Evolutionary conservation across 139 green algal species (phyloP), one percentile per base, ranked within the genome.

Genomic region (Chlorella ohadii): DNA sequence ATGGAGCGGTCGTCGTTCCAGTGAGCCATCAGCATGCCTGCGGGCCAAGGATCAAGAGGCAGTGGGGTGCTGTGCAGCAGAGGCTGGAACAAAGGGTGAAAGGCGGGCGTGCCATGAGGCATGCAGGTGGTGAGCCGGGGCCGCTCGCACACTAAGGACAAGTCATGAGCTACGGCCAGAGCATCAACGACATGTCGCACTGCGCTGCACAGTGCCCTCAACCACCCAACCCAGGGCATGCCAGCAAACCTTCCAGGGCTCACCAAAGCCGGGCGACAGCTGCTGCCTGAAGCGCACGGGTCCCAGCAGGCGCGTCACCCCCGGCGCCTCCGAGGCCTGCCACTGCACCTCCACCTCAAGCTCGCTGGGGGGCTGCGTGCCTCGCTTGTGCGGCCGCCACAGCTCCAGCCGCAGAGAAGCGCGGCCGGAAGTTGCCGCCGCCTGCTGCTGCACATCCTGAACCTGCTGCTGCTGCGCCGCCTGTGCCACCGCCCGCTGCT

Each of bases 1-100:
- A 75, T 56, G 31, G 63, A 76, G 64, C 41, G 39, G 63, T 83
- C 78, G 78, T 83, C 78, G 6, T 44, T 74, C 78, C 63, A 76
- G 63, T 41, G 63, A 7, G 44, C 41, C 78, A 83, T 75, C 6
- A 83, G 39, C 57, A 63, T 61, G n/a, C 78, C 78, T 83, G 78
- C 59, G 28, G 31, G n/a, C 6, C 1, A n/a, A 9, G 4, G 23
- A 31, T 9, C 3, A 33, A 23, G 23, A 33, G 59, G 59, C 22
- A 31, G 22, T 9, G 59, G 59, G 59, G n/a, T n/a, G n/a, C n/a
- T n/a, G n/a, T n/a, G n/a, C n/a, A n/a, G n/a, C n/a, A n/a, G n/a
- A n/a, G n/a, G n/a, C n/a, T n/a, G n/a, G n/a, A n/a, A n/a, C n/a
- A n/a, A n/a, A n/a, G n/a, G n/a, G n/a, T n/a, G n/a, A n/a, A n/a